Conservation (phyloP, 1,284 basidiomycete genomes). For the Rhodotorula glutinis region DNA sequence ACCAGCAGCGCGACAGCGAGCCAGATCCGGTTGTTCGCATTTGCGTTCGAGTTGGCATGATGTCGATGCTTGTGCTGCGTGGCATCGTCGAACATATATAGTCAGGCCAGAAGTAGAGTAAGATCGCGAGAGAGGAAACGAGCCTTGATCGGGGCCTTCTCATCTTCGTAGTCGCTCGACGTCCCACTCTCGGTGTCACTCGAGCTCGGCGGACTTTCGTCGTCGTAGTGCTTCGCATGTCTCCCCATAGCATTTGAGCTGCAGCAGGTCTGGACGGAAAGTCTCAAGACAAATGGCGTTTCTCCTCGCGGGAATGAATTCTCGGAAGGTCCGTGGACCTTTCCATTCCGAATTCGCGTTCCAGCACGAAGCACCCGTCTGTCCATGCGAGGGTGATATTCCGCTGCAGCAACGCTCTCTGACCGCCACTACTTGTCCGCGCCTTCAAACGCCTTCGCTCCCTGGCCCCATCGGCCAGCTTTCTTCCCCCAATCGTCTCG, state of each 20-base stretch:
- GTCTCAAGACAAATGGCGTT: too few relatives aligned
- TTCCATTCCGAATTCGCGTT: too few relatives aligned
- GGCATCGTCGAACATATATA: too few relatives aligned
- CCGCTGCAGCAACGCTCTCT: too few relatives aligned
- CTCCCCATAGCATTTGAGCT: too few relatives aligned
- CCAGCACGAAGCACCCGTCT: too few relatives aligned
- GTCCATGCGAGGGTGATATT: too few relatives aligned
- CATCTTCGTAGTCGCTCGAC: background rate
- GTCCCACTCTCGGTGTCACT: background rate
- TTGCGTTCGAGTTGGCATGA: too few relatives aligned
- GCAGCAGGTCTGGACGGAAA: too few relatives aligned
- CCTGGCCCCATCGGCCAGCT: conserved; percentile 53
- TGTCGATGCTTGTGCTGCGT: background rate
- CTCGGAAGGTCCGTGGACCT: too few relatives aligned
- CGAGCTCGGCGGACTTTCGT: background rate
- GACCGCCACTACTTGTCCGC: background rate
- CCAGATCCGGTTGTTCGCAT: background rate
- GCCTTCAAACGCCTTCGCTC: conserved; percentile 43
- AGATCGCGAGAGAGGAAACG: background rate
- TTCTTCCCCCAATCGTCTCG: conserved; percentile 55
- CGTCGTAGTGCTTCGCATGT: background rate
- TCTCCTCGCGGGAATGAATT: too few relatives aligned
- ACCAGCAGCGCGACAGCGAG: background rate
- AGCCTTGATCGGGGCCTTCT: background rate
- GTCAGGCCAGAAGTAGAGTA: too few relatives aligned